Percentiles rank a stretch among this genome's conserved stretches.
Evolutionary conservation across 495 filamentous ascomycete genomes (phyloP).

Genomic region (Trichoderma erinaceum): DNA sequence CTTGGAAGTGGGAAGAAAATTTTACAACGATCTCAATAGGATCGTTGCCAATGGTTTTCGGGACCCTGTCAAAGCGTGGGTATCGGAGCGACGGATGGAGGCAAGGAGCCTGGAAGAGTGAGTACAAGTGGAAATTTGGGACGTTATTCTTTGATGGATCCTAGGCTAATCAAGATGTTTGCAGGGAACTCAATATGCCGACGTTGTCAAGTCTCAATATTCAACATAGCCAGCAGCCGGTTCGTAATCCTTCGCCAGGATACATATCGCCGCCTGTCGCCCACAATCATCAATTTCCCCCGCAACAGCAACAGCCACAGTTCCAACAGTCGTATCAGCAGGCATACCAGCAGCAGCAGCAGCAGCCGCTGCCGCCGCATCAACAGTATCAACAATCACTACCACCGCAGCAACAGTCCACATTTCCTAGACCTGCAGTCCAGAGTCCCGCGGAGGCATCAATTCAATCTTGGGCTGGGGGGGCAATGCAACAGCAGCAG

Average conservation of each 20-base stretch:
- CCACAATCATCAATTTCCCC: conserved; percentile 16
- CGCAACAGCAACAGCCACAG: not conserved
- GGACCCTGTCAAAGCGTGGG: conserved; percentile 72
- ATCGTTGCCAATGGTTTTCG: conserved; percentile 70
- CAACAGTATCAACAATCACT: conserved; percentile 29
- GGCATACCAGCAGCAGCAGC: conserved; percentile 24
- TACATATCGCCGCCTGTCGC: conserved; percentile 12
- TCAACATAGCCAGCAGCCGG: conserved; percentile 18
- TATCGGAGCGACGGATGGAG: conserved; percentile 72
- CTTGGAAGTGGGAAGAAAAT: conserved; percentile 82
- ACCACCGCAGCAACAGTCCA: conserved; percentile 24
- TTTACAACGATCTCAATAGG: conserved; percentile 91
- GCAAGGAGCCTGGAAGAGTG: conserved; percentile 71
- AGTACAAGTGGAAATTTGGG: conserved; percentile 20
- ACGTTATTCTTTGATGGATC: not conserved
- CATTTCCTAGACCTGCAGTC: conserved; percentile 22
- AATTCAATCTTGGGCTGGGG: conserved; percentile 44
- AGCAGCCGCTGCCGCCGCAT: conserved; percentile 26
- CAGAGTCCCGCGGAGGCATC: conserved; percentile 29
- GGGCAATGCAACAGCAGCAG: conserved; percentile 48
- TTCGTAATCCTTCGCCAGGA: conserved; percentile 8
- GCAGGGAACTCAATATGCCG: conserved; percentile 46
- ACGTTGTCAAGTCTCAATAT: conserved; percentile 29
- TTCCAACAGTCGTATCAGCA: not conserved
- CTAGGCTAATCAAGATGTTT: conserved; percentile 13